phyloP scores from a whole-genome alignment of 345 rosid genomes.

The Syzygium jambos region DNA sequence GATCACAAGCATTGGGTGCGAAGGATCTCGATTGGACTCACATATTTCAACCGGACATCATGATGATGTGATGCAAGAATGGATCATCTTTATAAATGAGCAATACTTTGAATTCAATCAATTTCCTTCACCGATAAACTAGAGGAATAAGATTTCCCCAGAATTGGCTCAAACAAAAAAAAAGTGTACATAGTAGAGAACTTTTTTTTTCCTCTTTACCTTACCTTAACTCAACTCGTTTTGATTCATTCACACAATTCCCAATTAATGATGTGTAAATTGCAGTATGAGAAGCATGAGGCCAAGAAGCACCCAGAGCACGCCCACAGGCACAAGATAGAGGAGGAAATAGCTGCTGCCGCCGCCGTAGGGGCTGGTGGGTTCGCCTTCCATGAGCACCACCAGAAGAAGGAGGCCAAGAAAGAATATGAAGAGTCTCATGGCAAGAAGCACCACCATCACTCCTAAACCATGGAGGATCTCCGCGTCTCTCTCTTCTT shows the following conservation, averaged over 20 bases:
- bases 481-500: not conserved
- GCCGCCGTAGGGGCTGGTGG: slow-evolving; percentile 33
- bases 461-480: not conserved
- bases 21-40: not conserved
- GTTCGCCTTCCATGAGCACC: slow-evolving; percentile 42
- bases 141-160: not conserved
- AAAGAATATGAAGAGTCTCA: slow-evolving; percentile 23
- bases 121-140: not conserved
- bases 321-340: slow-evolving; percentile 41
- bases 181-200: not conserved
- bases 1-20: not conserved
- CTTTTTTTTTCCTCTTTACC: not conserved
- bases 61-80: not conserved
- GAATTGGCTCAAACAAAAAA: not conserved
- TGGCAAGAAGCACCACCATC: slow-evolving; percentile 30
- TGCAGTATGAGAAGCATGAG: slow-evolving; percentile 27
- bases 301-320: slow-evolving; percentile 37
- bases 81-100: not conserved
- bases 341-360: slow-evolving; percentile 36
- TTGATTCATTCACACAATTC: not conserved
- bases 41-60: not conserved
- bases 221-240: not conserved
- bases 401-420: slow-evolving; percentile 42
- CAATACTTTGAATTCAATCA: not conserved
- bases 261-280: not conserved